Conservation (phyloP, 352 stramenopile species). For the Thalassiosira hispida region DNA sequence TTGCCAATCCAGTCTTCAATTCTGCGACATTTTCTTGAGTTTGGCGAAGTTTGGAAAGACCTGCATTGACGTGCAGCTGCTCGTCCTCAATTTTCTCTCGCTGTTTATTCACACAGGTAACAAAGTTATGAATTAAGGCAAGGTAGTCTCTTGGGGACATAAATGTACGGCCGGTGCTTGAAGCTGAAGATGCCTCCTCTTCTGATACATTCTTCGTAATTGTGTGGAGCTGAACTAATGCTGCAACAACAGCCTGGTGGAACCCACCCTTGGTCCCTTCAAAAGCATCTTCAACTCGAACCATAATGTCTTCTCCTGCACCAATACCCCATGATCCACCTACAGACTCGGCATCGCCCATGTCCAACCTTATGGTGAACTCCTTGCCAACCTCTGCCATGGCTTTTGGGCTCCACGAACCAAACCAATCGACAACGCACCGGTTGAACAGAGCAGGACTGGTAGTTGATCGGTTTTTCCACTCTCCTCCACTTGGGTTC, state of each 20-base stretch:
- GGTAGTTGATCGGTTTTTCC: conserved; percentile 96
- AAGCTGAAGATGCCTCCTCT: conserved; percentile 56
- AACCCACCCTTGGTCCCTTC: conserved; percentile 71
- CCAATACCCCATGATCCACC: conserved; percentile 77
- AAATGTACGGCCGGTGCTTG: conserved; percentile 79
- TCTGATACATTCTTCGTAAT: conserved; percentile 83
- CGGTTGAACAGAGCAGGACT: conserved; percentile 99
- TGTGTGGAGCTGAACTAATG: conserved; percentile 86
- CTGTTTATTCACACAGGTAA: conserved; percentile 89
- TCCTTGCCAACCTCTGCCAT: conserved; percentile 98
- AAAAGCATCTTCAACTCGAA: conserved; percentile 73
- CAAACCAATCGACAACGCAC: conserved; percentile 99
- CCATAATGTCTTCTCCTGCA: conserved; percentile 78
- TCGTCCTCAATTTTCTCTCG: conserved; percentile 85
- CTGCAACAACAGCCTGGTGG: conserved; percentile 86
- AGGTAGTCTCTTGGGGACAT: conserved; percentile 88
- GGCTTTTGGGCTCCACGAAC: conserved; percentile 97
- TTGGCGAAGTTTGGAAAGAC: conserved; percentile 96
- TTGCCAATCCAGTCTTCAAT: conserved; percentile 89
- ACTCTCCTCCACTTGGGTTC: conserved; percentile 98
- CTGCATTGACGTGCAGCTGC: conserved; percentile 98
- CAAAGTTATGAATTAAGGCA: conserved; percentile 88
- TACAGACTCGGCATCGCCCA: conserved; percentile 89
- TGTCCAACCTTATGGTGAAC: conserved; percentile 94
- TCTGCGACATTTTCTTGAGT: conserved; percentile 97